A percentile compares a stretch with the other conserved stretches of the same genome.
phyloP scores from a whole-genome alignment of 805 yeast species.

The Blastobotrys peoriensis region DNA sequence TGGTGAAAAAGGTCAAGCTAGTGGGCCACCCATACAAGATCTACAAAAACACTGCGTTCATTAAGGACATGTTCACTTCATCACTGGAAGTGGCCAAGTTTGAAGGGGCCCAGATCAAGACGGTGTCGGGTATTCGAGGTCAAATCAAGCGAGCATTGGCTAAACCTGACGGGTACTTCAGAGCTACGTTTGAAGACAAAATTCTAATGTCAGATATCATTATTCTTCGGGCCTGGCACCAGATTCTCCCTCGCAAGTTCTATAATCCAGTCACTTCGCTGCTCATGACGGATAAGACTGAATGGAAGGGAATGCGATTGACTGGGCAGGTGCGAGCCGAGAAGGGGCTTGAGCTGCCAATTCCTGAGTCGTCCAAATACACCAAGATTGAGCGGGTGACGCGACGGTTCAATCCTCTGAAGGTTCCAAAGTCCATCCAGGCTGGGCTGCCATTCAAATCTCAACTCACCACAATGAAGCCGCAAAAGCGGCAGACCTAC shows the following conservation, averaged over 20 bases:
- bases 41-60: constrained; percentile 92
- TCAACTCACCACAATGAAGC: constrained; percentile 82
- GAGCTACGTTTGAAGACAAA: constrained; percentile 97
- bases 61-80: constrained; percentile 92
- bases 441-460: constrained; percentile 84
- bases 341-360: constrained; percentile 57
- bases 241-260: constrained; percentile 81
- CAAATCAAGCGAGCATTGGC: constrained; percentile 93
- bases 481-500: constrained; percentile 72
- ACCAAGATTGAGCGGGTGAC: constrained; percentile 75
- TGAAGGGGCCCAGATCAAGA: constrained; percentile 95
- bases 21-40: constrained; percentile 94
- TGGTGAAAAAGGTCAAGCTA: constrained; percentile 89
- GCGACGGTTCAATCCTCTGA: constrained; percentile 80
- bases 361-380: constrained; percentile 45
- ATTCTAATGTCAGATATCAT: constrained; percentile 77
- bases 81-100: constrained; percentile 94
- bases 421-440: constrained; percentile 75
- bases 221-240: constrained; percentile 93
- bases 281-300: constrained; percentile 64
- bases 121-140: constrained; percentile 96
- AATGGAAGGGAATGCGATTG: constrained; percentile 95
- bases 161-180: constrained; percentile 89
- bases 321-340: constrained; percentile 92
- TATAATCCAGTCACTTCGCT: constrained; percentile 95